Base-by-base conservation (phyloP, 805 yeast species). In the Torulaspora delbrueckii region DNA sequence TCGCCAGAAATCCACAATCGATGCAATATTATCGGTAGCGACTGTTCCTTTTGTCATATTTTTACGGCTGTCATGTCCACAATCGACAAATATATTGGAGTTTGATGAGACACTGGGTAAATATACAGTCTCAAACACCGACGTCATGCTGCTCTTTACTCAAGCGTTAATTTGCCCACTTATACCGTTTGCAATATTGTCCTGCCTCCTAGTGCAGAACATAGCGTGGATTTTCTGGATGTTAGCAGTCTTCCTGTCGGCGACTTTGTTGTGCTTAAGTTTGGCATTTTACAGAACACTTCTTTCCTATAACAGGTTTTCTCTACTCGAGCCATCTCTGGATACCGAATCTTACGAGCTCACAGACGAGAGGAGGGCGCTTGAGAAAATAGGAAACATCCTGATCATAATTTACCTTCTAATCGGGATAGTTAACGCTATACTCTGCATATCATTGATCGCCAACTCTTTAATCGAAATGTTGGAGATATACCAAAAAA, bases 1-100 rank as follows among this genome's bases (percentile, higher is more conserved):
- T 24, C 31, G 46, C 2, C 28, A 46, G 8, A 64, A 66, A 48
- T 43, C 66, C 1, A 18, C 48, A 0, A 25, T 55, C 4, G 65
- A 66, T 39, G 59, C 56, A 35, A 7, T 58, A 2, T 48, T 69
- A 14, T 65, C 68, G 2, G 27, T 69, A 0, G 14, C 64, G 2
- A 66, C 69, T 9, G 51, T 64, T 3, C 74, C 74, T 10, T 57
- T 67, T 19, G 60, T 69, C 1, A 45, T 70, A 2, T 8, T 66
- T 1, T 50, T 70, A 4, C 59, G 66, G 37, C 33, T 69, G 9
- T 64, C 72, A 9, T 59, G 72, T 30, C 76, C 76, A 1, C 57
- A 56, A 36, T 48, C 55, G 16, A 57, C 56, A 10, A 55, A 60
- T n/a, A 40, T 60, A 8, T 22, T 56, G 6, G 61, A 60, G 8